phyloP scores from a whole-genome alignment of 148 eudicot genomes.

The Oxyria digyna region DNA sequence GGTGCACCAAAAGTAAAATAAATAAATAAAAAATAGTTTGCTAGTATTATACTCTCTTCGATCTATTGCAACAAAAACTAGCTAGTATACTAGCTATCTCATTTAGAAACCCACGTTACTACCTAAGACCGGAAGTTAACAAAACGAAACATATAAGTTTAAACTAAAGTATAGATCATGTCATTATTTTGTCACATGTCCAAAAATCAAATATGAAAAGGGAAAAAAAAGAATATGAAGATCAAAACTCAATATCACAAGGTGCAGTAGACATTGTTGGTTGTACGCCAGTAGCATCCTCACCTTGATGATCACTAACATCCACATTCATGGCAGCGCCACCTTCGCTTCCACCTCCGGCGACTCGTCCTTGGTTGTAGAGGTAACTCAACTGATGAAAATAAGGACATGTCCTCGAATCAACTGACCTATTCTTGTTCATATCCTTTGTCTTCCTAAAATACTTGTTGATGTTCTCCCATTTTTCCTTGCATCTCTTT shows the following conservation, averaged over 20 bases:
- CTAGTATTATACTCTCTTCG: too few relatives aligned
- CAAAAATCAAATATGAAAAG: not conserved
- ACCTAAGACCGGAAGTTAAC: not conserved
- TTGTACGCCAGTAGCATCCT: not conserved
- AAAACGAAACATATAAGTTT: not conserved
- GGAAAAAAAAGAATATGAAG: not conserved
- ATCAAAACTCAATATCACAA: conserved; percentile 2
- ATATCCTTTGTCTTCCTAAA: conserved; percentile 76
- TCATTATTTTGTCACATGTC: not conserved
- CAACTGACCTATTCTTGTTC: conserved; percentile 75
- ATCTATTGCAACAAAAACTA: too few relatives aligned
- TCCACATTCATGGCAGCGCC: conserved; percentile 7
- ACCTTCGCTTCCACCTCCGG: not conserved
- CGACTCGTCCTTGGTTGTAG: conserved; percentile 37
- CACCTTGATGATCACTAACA: conserved; percentile 6
- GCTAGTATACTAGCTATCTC: too few relatives aligned
- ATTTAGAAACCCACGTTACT: not conserved
- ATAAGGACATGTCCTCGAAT: conserved; percentile 88
- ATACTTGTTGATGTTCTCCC: conserved; percentile 98
- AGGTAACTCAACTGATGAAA: conserved; percentile 60
- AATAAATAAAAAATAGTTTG: not conserved
- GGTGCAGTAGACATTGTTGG: not conserved
- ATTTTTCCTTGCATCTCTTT: conserved; percentile 90
- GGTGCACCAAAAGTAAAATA: not conserved
- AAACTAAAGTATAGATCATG: not conserved